These are phyloP conservation scores for Didymella sp. DNA, from an alignment of 2,329 filamentous ascomycete genomes.

Conservation along the genomic window DNA sequence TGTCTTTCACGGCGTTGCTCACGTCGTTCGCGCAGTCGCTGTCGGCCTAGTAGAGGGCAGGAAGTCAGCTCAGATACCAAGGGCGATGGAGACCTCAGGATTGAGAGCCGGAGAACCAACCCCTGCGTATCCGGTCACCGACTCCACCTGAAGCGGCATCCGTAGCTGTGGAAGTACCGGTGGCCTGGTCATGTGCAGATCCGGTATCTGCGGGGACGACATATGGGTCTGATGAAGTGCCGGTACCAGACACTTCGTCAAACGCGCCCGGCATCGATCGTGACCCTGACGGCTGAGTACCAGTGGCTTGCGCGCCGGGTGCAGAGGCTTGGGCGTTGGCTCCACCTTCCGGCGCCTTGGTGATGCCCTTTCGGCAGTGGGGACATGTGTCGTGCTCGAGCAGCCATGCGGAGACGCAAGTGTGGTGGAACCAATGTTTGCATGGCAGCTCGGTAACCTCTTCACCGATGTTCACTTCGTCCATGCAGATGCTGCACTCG, in stretches of 20 bases:
- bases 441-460: conserved; percentile 83
- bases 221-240: conserved; percentile 32
- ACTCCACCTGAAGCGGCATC: conserved; percentile 27
- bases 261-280: conserved; percentile 44
- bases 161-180: conserved; percentile 22
- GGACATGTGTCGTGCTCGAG: conserved; percentile 93
- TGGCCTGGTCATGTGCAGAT: conserved; percentile 15
- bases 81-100: conserved; percentile 8
- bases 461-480: conserved; percentile 75
- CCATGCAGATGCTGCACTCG: conserved; percentile 96
- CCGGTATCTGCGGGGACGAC: conserved; percentile 21
- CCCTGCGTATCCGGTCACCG: conserved; percentile 43
- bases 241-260: conserved; percentile 25
- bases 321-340: conserved; percentile 19
- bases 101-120: conserved; percentile 42
- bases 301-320: conserved; percentile 14
- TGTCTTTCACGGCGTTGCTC: conserved; percentile 11
- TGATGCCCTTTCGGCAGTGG: conserved; percentile 69
- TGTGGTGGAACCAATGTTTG: conserved; percentile 90
- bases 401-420: conserved; percentile 84
- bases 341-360: conserved; percentile 42
- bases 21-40: conserved; percentile 15
- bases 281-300: conserved; percentile 16
- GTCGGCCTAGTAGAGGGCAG: conserved; percentile 2
- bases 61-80: conserved; percentile 3